These are phyloP conservation scores for Leptographium galeiforme DNA, from an alignment of 2,329 filamentous ascomycete genomes.

Conservation along the genomic window DNA sequence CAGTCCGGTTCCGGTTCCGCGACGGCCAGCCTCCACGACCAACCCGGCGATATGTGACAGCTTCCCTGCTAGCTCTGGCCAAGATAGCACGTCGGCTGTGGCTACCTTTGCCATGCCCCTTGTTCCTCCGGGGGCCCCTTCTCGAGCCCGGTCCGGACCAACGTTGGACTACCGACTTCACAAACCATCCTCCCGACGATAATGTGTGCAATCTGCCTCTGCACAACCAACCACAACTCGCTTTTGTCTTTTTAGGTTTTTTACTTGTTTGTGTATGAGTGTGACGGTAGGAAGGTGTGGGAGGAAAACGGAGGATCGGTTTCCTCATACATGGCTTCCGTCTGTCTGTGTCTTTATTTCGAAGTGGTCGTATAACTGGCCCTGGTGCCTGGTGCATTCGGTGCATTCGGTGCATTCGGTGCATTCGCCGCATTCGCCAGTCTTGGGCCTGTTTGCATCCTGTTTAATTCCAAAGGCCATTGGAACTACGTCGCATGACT, in stretches of 20 bases:
- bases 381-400: neutral
- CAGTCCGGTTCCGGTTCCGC: neutral
- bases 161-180: slow-evolving; percentile 1
- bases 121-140: neutral
- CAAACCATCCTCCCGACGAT: neutral
- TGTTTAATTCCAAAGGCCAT: slow-evolving; percentile 5
- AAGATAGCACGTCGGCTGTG: neutral
- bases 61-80: neutral
- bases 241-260: slow-evolving; percentile 1
- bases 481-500: slow-evolving; percentile 5
- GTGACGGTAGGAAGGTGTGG: slow-evolving; percentile 2
- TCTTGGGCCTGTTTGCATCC: slow-evolving; percentile 2
- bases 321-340: slow-evolving; percentile 1
- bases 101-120: neutral
- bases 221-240: neutral
- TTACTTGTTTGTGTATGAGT: slow-evolving; percentile 3
- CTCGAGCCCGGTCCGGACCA: neutral
- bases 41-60: neutral
- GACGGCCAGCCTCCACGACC: neutral
- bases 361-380: slow-evolving; percentile 6
- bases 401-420: no score
- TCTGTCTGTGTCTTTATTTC: slow-evolving; percentile 1
- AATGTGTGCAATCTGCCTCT: neutral
- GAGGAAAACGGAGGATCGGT: slow-evolving; percentile 1
- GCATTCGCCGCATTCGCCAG: neutral